A percentile compares a stretch with the other conserved stretches of the same genome.
Conservation (phyloP, 768 basidiomycete species). For the Paxillus rubicundulus region DNA sequence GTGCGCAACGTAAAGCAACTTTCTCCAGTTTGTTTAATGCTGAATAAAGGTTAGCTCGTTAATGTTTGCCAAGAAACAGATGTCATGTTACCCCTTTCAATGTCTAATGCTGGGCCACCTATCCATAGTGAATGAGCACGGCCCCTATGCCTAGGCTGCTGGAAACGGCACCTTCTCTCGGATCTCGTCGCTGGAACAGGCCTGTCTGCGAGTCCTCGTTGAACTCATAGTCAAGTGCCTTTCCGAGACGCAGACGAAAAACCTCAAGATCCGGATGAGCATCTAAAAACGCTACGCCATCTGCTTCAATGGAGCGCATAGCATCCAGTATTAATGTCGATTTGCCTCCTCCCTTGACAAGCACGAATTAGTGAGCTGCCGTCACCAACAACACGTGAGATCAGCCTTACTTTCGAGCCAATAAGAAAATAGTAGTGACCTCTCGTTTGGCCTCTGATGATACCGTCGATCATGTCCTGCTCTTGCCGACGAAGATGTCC, state of each 20-base stretch:
- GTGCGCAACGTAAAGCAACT: constrained; percentile 67
- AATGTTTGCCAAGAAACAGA: background rate
- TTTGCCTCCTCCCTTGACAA: constrained; percentile 69
- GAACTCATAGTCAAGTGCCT: constrained; percentile 83
- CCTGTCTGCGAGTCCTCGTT: constrained; percentile 80
- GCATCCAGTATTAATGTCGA: constrained; percentile 82
- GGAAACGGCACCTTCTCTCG: constrained; percentile 60
- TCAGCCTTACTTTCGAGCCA: constrained; percentile 62
- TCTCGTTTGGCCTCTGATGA: constrained; percentile 64
- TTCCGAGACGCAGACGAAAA: constrained; percentile 80
- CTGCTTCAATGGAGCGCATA: constrained; percentile 70
- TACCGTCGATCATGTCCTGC: constrained; percentile 72
- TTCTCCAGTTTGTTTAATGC: constrained; percentile 84
- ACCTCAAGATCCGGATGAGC: constrained; percentile 87
- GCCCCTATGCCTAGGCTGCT: constrained; percentile 9
- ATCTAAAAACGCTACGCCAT: constrained; percentile 73
- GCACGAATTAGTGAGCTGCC: constrained; percentile 11
- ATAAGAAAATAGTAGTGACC: constrained; percentile 77
- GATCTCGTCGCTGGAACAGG: constrained; percentile 80
- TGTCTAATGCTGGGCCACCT: constrained; percentile 77
- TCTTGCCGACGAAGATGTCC: constrained; percentile 69
- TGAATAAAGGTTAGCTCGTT: constrained; percentile 19
- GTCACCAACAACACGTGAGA: constrained; percentile 4
- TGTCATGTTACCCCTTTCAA: constrained; percentile 63
- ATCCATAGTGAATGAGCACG: constrained; percentile 13